Evolutionary conservation across 768 basidiomycete genomes (phyloP).

Genomic region (Kondoa subrosea): DNA sequence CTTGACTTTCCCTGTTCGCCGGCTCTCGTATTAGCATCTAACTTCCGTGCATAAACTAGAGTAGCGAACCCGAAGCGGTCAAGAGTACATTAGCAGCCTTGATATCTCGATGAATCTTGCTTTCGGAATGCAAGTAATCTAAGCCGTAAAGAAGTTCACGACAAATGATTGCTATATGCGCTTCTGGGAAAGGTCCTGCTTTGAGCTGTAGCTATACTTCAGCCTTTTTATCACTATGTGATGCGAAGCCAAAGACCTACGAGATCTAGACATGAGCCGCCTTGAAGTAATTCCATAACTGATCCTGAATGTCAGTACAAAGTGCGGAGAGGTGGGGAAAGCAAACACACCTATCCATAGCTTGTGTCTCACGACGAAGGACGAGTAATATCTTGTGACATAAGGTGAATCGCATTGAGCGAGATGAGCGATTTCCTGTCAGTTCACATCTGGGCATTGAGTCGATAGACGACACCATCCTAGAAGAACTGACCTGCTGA

Average conservation of each 20-base stretch:
- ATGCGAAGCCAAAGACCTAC: conserved; percentile 25
- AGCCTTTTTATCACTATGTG: neutral
- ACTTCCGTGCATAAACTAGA: neutral
- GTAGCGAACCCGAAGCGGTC: neutral
- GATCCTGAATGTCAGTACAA: neutral
- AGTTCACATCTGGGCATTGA: neutral
- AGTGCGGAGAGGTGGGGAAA: neutral
- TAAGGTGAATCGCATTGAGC: conserved; percentile 92
- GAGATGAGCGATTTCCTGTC: conserved; percentile 78
- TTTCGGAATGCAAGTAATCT: conserved; percentile 86
- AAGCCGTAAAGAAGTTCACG: conserved; percentile 82
- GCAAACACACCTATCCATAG: conserved; percentile 62
- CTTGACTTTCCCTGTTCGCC: conserved; percentile 79
- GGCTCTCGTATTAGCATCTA: conserved; percentile 43
- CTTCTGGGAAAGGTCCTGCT: conserved; percentile 73
- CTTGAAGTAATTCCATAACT: conserved; percentile 96
- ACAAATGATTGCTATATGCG: conserved; percentile 85
- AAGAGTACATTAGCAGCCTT: conserved; percentile 36
- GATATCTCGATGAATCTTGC: conserved; percentile 96
- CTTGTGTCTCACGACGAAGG: conserved; percentile 90
- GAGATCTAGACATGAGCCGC: conserved; percentile 93
- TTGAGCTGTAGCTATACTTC: conserved; percentile 43
- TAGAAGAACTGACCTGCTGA: conserved; percentile 38
- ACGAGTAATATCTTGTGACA: conserved; percentile 90
- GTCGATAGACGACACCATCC: neutral